A percentile compares a stretch with the other conserved stretches of the same genome.
Evolutionary conservation across 1,139 yeast genomes (phyloP).

Genomic region (Scheffersomyces segobiensis): DNA sequence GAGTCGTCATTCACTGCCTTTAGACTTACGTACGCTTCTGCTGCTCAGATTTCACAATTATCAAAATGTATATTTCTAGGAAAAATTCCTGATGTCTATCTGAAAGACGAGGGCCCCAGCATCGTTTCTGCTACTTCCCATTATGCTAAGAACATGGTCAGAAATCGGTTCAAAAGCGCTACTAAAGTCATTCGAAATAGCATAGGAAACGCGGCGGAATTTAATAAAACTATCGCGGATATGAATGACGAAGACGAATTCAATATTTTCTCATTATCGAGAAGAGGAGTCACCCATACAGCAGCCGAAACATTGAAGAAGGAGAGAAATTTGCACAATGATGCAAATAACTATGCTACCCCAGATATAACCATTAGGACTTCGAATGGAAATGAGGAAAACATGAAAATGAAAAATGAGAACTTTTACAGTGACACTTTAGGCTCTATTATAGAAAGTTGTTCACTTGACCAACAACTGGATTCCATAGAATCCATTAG

Average conservation of each 20-base stretch:
- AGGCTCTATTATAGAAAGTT: neutral
- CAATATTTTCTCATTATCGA: constrained; percentile 6
- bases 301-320: neutral
- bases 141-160: constrained; percentile 15
- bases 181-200: constrained; percentile 14
- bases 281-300: neutral
- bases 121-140: constrained; percentile 13
- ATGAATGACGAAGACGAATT: constrained; percentile 10
- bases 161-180: constrained; percentile 14
- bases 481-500: neutral
- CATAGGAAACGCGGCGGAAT: constrained; percentile 8
- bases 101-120: constrained; percentile 29
- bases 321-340: neutral
- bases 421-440: neutral
- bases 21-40: constrained; percentile 55
- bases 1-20: constrained; percentile 62
- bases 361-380: neutral
- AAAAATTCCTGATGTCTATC: constrained; percentile 65
- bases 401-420: neutral
- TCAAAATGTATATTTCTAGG: constrained; percentile 62
- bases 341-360: neutral
- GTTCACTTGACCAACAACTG: neutral
- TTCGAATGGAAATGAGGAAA: neutral
- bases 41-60: constrained; percentile 49
- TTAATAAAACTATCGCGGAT: neutral